Evolutionary conservation across 1,139 yeast genomes (phyloP).

Genomic region (Geotrichum macrosporum): DNA sequence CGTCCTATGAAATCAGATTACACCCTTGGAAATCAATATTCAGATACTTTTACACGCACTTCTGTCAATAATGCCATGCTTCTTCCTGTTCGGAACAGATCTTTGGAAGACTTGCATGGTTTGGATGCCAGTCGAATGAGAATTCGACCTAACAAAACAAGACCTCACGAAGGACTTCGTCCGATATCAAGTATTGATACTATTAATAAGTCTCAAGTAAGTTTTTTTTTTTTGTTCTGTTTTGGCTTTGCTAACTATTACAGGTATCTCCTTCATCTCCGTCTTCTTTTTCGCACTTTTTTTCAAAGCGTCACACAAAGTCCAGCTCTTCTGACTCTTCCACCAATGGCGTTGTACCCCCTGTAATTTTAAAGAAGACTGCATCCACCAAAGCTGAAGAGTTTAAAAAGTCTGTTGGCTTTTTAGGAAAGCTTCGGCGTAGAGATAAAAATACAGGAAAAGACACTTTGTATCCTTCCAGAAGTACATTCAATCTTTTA

Average conservation of each 20-base stretch:
- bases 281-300: constrained; percentile 42
- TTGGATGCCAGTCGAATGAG: constrained; percentile 11
- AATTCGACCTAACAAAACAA: constrained; percentile 3
- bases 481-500: constrained; percentile 20
- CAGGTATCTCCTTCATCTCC: constrained; percentile 43
- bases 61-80: constrained; percentile 8
- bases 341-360: constrained; percentile 4
- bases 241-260: not conserved
- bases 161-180: constrained; percentile 9
- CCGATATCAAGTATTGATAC: constrained; percentile 14
- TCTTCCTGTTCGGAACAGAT: constrained; percentile 16
- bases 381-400: constrained; percentile 12
- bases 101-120: constrained; percentile 16
- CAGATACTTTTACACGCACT: constrained; percentile 8
- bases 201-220: constrained; percentile 11
- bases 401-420: constrained; percentile 18
- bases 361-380: constrained; percentile 7
- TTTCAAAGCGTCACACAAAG: constrained; percentile 57
- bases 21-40: constrained; percentile 10
- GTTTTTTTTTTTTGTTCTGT: not conserved
- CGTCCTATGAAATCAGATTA: constrained; percentile 15
- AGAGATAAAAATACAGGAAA: constrained; percentile 16
- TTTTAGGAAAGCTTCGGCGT: constrained; percentile 20
- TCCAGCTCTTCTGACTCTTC: constrained; percentile 56
- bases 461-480: constrained; percentile 15